These are phyloP conservation scores for Populus euphratica DNA, from an alignment of 345 rosid species.

Conservation along the genomic window DNA sequence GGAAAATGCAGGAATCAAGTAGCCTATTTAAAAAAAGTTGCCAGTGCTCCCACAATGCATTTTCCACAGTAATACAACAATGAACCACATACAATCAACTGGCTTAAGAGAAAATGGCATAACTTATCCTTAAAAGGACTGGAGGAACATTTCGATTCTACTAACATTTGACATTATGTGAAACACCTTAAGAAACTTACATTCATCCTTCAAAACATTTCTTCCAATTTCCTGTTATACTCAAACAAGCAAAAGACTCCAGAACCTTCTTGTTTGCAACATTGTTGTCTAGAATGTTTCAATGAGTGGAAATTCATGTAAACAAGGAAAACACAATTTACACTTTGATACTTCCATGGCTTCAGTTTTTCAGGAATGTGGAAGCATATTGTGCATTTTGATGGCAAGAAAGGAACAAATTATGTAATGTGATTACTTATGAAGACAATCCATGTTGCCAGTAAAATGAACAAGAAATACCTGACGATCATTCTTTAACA, in stretches of 20 bases:
- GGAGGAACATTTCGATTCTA: too few species aligned
- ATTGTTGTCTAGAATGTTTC: background rate
- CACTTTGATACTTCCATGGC: background rate
- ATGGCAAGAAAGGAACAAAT: background rate
- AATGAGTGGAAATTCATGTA: background rate
- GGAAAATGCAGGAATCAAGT: background rate
- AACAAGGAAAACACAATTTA: background rate
- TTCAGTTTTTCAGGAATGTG: background rate
- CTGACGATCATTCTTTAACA: constrained; percentile 89
- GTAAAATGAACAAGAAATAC: constrained; percentile 37
- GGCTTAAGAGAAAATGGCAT: background rate
- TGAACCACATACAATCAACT: background rate
- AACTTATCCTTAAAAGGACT: too few species aligned
- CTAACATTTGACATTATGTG: too few species aligned
- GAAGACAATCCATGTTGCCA: background rate
- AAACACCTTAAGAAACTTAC: background rate
- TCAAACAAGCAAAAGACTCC: too few species aligned
- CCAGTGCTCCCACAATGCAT: background rate
- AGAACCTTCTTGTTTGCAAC: background rate
- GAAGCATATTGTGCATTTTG: background rate
- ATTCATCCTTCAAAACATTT: background rate
- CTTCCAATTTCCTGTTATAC: too few species aligned
- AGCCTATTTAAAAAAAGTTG: background rate
- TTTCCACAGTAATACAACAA: background rate
- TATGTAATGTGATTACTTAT: background rate